Percentiles rank a stretch among this genome's conserved stretches.
Conservation (phyloP, 352 stramenopile genomes). For the Phytophthora meadii region DNA sequence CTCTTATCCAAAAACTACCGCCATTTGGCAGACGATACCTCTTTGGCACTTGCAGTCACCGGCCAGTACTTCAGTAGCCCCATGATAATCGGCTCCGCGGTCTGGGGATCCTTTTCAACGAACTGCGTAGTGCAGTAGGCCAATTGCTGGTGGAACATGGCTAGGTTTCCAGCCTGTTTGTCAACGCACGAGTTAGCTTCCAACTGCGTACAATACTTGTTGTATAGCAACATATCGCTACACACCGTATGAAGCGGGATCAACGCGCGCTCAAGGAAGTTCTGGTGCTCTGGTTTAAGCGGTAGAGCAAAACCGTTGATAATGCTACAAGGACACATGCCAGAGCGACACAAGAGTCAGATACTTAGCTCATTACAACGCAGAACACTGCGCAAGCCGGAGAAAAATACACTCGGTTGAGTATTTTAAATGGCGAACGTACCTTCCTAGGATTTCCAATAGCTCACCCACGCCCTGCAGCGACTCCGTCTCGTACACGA, state of each 20-base stretch:
- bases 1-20: background rate
- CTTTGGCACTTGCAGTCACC: constrained; percentile 92
- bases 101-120: constrained; percentile 98
- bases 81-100: constrained; percentile 93
- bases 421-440: constrained; percentile 3
- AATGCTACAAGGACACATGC: constrained; percentile 77
- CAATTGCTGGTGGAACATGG: constrained; percentile 98
- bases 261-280: constrained; percentile 94
- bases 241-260: constrained; percentile 98
- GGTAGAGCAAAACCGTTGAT: constrained; percentile 99
- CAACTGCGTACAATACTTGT: background rate
- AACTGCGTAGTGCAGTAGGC: constrained; percentile 99
- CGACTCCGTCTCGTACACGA: constrained; percentile 98
- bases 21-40: constrained; percentile 44
- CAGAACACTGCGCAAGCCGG: constrained; percentile 2
- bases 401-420: constrained; percentile 1
- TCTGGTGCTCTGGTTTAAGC: constrained; percentile 97
- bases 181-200: constrained; percentile 7
- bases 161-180: constrained; percentile 83
- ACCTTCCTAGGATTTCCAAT: constrained; percentile 97
- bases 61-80: constrained; percentile 96
- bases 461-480: constrained; percentile 97
- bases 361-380: constrained; percentile 5
- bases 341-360: constrained; percentile 5
- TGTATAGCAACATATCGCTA: background rate